A percentile compares a stretch with the other conserved stretches of the same genome.
Conservation (phyloP, 768 basidiomycete species). For the Auriscalpium orientale region DNA sequence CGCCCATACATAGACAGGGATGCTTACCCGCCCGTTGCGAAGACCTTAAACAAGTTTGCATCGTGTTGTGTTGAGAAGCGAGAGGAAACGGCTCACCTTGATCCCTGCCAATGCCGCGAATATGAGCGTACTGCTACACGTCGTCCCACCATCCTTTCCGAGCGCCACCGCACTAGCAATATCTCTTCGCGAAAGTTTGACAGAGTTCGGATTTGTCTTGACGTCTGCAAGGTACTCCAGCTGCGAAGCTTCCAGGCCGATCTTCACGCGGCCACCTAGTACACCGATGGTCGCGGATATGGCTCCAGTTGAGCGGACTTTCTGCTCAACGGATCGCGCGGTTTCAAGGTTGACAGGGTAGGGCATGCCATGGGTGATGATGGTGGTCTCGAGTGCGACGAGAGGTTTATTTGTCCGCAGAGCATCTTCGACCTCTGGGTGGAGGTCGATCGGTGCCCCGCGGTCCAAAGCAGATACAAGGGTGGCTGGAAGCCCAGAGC, state of each 20-base stretch:
- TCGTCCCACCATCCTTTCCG: conserved; percentile 69
- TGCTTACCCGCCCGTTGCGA: conserved; percentile 85
- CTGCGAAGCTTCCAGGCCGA: conserved; percentile 64
- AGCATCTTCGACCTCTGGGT: conserved; percentile 81
- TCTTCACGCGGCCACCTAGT: conserved; percentile 74
- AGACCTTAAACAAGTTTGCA: conserved; percentile 42
- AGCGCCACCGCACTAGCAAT: conserved; percentile 66
- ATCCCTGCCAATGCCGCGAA: conserved; percentile 81
- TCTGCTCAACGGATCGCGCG: conserved; percentile 61
- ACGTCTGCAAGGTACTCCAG: conserved; percentile 61
- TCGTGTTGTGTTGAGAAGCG: conserved; percentile 8
- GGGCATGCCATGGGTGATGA: conserved; percentile 91
- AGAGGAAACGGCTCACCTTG: conserved; percentile 40
- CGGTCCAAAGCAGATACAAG: conserved; percentile 17
- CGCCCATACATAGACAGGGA: too few relatives aligned
- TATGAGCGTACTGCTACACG: conserved; percentile 66
- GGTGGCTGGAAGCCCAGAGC: conserved; percentile 9
- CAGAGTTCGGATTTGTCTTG: conserved; percentile 29
- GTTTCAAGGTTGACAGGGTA: conserved; percentile 70
- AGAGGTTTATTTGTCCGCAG: conserved; percentile 56
- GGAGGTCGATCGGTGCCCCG: conserved; percentile 47
- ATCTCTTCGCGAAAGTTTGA: conserved; percentile 76
- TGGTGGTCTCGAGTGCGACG: conserved; percentile 87
- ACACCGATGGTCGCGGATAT: conserved; percentile 89
- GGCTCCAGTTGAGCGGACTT: conserved; percentile 68